Evolutionary conservation across 2,329 filamentous ascomycete genomes (phyloP).

Genomic region (Colletotrichum cordylinicola): DNA sequence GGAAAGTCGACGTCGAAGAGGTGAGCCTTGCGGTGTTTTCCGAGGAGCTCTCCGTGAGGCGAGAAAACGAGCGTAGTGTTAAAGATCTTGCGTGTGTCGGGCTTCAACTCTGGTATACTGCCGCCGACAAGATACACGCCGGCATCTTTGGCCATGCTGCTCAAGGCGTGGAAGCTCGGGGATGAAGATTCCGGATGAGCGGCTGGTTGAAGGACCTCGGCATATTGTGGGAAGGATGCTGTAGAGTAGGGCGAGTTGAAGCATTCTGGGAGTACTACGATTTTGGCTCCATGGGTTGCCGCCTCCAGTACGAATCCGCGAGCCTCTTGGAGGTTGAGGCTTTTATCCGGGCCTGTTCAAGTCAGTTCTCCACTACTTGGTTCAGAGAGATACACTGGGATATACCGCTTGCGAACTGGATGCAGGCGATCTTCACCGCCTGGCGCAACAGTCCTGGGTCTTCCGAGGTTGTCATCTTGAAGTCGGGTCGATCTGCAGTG

Average conservation of each 20-base stretch:
- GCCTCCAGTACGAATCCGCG: conserved; percentile 83
- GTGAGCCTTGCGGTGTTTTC: conserved; percentile 90
- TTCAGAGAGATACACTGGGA: background rate
- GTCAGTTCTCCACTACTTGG: background rate
- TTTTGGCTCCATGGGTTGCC: conserved; percentile 74
- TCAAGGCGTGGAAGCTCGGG: conserved; percentile 85
- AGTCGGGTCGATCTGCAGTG: too few species aligned
- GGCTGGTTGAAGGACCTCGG: conserved; percentile 81
- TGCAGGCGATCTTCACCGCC: conserved; percentile 78
- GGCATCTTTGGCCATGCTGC: conserved; percentile 78
- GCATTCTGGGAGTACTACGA: conserved; percentile 95
- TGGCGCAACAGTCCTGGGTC: conserved; percentile 37
- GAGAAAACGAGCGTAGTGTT: conserved; percentile 89
- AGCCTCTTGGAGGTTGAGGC: conserved; percentile 81
- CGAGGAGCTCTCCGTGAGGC: conserved; percentile 78
- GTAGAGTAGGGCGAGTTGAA: conserved; percentile 98
- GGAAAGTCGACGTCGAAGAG: conserved; percentile 98
- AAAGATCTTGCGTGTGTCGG: conserved; percentile 70
- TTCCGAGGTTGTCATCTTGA: background rate
- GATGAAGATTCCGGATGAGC: conserved; percentile 74
- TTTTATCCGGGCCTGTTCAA: conserved; percentile 76
- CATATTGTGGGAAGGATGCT: conserved; percentile 87
- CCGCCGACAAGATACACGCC: conserved; percentile 85
- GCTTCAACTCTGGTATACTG: conserved; percentile 84
- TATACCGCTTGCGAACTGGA: conserved; percentile 72